Percentiles rank a stretch among this genome's conserved stretches.
Evolutionary conservation across 2,329 filamentous ascomycete genomes (phyloP).

Genomic region (Xylariales sp.): DNA sequence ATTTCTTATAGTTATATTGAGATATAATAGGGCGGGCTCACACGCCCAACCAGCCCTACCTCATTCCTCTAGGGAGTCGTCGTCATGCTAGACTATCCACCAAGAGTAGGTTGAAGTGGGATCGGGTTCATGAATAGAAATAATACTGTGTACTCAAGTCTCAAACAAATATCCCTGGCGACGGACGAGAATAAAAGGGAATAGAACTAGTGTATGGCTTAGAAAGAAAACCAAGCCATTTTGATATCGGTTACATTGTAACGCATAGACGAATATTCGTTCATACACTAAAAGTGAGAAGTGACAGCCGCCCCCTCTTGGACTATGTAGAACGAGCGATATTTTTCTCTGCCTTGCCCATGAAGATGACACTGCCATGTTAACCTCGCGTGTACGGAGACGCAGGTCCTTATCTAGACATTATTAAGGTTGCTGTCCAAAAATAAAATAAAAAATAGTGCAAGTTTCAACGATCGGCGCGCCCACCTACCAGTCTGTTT

Average conservation of each 20-base stretch:
- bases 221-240: not conserved
- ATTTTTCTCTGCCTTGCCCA: not conserved
- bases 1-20: not conserved
- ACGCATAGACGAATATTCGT: not conserved
- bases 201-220: not conserved
- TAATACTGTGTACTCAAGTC: not conserved
- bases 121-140: not conserved
- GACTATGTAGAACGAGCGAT: not conserved
- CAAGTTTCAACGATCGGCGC: not conserved
- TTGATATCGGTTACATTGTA: not conserved
- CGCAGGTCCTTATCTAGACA: not conserved
- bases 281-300: not conserved
- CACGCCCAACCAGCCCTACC: not conserved
- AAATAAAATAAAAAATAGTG: not conserved
- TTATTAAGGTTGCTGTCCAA: not conserved
- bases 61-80: not conserved
- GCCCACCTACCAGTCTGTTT: not conserved
- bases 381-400: not conserved
- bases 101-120: not conserved
- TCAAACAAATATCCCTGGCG: not conserved
- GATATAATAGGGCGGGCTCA: not conserved
- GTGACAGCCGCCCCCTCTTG: not conserved
- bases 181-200: not conserved
- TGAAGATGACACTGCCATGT: not conserved
- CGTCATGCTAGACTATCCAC: not conserved